Conservation (phyloP, 768 basidiomycete genomes). For the Trametes cinnabarina region DNA sequence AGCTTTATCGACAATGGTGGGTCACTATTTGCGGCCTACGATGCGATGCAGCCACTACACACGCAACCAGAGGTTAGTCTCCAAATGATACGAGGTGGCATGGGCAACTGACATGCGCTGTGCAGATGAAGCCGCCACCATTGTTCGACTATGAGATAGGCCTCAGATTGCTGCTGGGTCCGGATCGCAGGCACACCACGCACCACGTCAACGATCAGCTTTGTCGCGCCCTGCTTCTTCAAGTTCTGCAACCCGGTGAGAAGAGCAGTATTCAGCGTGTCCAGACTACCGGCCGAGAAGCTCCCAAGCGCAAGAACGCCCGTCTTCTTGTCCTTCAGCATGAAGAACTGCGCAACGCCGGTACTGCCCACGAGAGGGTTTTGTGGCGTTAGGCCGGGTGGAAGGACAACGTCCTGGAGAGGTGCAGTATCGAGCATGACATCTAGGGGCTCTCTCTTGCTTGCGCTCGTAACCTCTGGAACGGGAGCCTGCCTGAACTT, state of each 20-base stretch:
- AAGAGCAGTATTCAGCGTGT: slow-evolving; percentile 41
- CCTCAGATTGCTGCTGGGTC: no score
- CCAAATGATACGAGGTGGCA: not conserved
- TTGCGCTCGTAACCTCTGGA: slow-evolving; percentile 14
- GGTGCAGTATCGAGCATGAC: slow-evolving; percentile 48
- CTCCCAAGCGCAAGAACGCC: slow-evolving; percentile 59
- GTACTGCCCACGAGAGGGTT: slow-evolving; percentile 42
- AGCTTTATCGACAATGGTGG: not conserved
- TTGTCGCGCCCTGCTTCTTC: slow-evolving; percentile 47
- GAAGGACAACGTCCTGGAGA: slow-evolving; percentile 39
- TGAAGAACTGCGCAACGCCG: slow-evolving; percentile 53
- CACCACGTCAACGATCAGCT: slow-evolving; percentile 56
- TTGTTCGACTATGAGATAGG: slow-evolving; percentile 28
- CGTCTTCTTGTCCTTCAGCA: slow-evolving; percentile 50
- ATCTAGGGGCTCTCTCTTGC: slow-evolving; percentile 43
- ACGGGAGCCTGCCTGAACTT: slow-evolving; percentile 26
- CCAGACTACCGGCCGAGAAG: slow-evolving; percentile 48
- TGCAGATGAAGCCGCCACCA: slow-evolving; percentile 50
- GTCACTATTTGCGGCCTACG: slow-evolving; percentile 18
- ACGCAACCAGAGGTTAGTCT: not conserved
- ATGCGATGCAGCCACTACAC: slow-evolving; percentile 41
- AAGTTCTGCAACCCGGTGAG: slow-evolving; percentile 47
- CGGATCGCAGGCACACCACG: not conserved
- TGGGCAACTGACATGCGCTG: slow-evolving; percentile 47
- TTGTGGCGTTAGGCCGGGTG: slow-evolving; percentile 36